Evolutionary conservation across 2,329 filamentous ascomycete species (phyloP).

Genomic region (Drechslerella coelobrocha): DNA sequence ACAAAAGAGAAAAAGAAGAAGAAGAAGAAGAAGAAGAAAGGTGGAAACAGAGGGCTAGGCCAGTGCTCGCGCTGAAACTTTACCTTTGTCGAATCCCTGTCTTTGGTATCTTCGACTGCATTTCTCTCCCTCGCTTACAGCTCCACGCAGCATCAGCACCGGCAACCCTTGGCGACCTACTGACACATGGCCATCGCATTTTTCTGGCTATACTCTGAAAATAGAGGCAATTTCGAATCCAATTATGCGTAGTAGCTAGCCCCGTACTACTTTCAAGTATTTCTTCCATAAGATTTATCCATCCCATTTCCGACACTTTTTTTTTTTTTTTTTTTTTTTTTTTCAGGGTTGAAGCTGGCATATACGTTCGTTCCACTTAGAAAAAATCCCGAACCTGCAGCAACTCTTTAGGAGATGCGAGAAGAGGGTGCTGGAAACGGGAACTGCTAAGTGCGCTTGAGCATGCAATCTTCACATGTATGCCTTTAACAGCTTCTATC

Average conservation of each 20-base stretch:
- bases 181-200: no score
- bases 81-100: constrained; percentile 45
- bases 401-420: constrained; percentile 30
- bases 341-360: no score
- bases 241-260: constrained; percentile 12
- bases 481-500: constrained; percentile 4
- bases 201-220: constrained; percentile 43
- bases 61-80: constrained; percentile 27
- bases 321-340: no score
- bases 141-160: constrained; percentile 3
- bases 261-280: no score
- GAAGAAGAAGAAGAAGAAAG: constrained; percentile 8
- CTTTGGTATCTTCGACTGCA: constrained; percentile 33
- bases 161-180: no score
- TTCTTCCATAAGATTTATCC: no score
- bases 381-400: no score
- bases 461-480: constrained; percentile 37
- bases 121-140: constrained; percentile 31
- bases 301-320: no score
- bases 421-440: constrained; percentile 6
- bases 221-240: constrained; percentile 35
- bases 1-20: background rate
- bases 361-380: no score
- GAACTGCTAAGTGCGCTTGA: constrained; percentile 13
- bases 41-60: background rate